phyloP scores from a whole-genome alignment of 148 eudicot species.

The Rheum nobile region DNA sequence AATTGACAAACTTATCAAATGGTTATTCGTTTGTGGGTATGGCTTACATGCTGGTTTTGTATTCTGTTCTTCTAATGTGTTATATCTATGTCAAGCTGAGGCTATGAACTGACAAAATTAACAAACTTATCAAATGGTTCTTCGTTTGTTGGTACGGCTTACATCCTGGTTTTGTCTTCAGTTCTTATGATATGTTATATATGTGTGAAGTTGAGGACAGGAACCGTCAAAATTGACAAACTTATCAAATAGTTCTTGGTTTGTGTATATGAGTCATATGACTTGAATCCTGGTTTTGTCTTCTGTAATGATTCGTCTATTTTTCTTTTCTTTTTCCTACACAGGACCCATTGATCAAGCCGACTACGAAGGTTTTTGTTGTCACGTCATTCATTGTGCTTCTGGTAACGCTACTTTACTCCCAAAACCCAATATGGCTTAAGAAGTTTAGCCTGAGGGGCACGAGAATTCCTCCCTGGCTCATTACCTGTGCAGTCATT shows the following conservation, averaged over 20 bases:
- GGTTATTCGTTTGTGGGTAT: background rate
- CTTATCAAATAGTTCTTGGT: background rate
- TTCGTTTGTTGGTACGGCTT: background rate
- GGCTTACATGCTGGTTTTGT: too few relatives aligned
- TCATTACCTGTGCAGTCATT: slow-evolving; percentile 71
- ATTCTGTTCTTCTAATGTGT: too few relatives aligned
- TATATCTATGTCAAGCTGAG: too few relatives aligned
- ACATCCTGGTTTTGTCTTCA: background rate
- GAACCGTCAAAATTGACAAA: background rate
- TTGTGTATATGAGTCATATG: background rate
- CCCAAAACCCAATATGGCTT: slow-evolving; percentile 60
- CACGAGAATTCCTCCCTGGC: slow-evolving; percentile 72
- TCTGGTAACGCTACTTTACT: slow-evolving; percentile 46
- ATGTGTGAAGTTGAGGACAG: background rate
- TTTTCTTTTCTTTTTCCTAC: background rate
- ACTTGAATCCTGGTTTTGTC: background rate
- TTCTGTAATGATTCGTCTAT: background rate
- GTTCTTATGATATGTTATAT: too few relatives aligned
- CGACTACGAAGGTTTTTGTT: slow-evolving; percentile 62
- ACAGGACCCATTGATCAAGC: slow-evolving; percentile 78
- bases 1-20: background rate
- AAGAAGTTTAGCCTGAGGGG: slow-evolving; percentile 48
- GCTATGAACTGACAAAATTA: too few relatives aligned
- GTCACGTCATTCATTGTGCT: slow-evolving; percentile 47
- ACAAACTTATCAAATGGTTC: background rate